These are phyloP conservation scores for Mallotus japonicus DNA, from an alignment of 441 rosid species.

Conservation along the genomic window DNA sequence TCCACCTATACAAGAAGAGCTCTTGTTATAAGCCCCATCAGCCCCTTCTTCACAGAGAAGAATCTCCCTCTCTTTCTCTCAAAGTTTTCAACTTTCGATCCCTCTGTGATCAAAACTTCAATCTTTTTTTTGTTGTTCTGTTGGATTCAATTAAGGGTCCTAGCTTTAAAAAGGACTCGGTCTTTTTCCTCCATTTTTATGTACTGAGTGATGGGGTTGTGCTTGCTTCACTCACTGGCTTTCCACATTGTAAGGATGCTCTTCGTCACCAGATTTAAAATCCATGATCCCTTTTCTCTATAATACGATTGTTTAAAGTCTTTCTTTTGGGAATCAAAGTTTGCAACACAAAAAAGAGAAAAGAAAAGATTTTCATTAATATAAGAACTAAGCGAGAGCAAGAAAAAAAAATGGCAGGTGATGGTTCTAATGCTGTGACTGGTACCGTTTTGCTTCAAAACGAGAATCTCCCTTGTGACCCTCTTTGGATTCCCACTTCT, in stretches of 20 bases:
- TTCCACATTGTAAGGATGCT: constrained; percentile 16
- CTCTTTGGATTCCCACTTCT: constrained; percentile 41
- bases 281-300: neutral
- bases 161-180: no score
- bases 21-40: constrained; percentile 3
- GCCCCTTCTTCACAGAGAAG: neutral
- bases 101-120: neutral
- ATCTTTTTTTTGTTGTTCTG: no score
- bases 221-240: constrained; percentile 14
- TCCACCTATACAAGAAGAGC: neutral
- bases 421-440: constrained; percentile 14
- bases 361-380: no score
- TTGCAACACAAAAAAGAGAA: neutral
- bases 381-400: no score
- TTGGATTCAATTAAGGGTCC: no score
- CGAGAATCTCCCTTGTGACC: constrained; percentile 29
- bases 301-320: constrained; percentile 9
- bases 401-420: constrained; percentile 25
- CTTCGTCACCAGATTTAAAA: neutral
- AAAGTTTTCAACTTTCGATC: constrained; percentile 6
- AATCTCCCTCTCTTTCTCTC: neutral
- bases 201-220: constrained; percentile 13
- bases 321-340: constrained; percentile 1
- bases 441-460: constrained; percentile 27
- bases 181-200: neutral